Evolutionary conservation across 441 rosid species (phyloP), one percentile per base, ranked within the genome.

Genomic region (Brassica balearica): DNA sequence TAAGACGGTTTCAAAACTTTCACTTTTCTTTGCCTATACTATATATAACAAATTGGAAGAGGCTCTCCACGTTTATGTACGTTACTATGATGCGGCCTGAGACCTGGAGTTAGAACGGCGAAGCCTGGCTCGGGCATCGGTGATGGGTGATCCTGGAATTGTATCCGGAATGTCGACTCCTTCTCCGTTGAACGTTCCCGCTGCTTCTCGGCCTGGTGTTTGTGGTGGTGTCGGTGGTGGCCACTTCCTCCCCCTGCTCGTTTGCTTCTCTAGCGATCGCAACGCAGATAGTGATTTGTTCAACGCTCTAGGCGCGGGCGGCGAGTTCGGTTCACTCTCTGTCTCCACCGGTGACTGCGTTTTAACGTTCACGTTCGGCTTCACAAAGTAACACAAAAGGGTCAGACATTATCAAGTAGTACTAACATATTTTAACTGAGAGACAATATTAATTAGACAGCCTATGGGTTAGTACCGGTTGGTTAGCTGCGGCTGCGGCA

Each of bases 71-170:
- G 76, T 62, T 29, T 67, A 72, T 77, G 65, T 76, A 71, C 74
- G 73, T 72, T 75, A 72, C 75, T 77, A 63, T 63, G 71, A 22
- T 73, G 84, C 0, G 36, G 81, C 34, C 32, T 83, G 81, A 65
- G 87, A 72, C 70, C 80, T 84, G 5, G 85, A 80, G 77, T 14
- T 80, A 66, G 83, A 76, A 27, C 90, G 95, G 66, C 95, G 87
- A 79, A 88, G 90, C 86, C 83, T 80, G 32, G 73, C 77, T 2
- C 87, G 82, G 56, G 84, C 85, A 27, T 84, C 86, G 1, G 81
- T 81, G 32, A 66, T 48, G 53, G 79, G 82, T 8, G 86, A 75
- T 12, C 69, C 62, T 1, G 81, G 78, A 9, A 69, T 9, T 22
- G 66, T 15, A 27, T 79, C 79, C 6, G 81, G 78, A n/a, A 61